These are phyloP conservation scores for Sphagnum tenellum DNA, from an alignment of 225 moss, liverwort and hornwort species.

Conservation along the genomic window DNA sequence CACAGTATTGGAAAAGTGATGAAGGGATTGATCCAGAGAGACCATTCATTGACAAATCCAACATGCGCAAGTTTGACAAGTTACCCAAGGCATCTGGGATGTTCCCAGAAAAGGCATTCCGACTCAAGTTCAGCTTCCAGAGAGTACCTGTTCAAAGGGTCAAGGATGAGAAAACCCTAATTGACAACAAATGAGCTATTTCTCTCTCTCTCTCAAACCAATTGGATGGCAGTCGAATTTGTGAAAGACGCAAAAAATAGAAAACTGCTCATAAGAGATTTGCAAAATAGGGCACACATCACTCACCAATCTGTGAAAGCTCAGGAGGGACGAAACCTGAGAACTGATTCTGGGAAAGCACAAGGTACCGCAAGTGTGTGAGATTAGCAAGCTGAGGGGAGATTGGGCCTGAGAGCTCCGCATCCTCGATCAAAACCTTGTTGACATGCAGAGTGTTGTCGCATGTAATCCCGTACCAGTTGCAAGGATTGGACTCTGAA, in stretches of 20 bases:
- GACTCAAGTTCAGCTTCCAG: slow-evolving; percentile 70
- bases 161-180: no score
- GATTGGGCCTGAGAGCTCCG: slow-evolving; percentile 37
- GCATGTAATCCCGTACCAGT: slow-evolving; percentile 37
- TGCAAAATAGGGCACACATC: not conserved
- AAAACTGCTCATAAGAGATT: no score
- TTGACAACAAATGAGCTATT: no score
- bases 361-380: slow-evolving; percentile 14
- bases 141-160: slow-evolving; percentile 26
- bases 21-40: slow-evolving; percentile 50
- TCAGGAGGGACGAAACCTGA: slow-evolving; percentile 24
- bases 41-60: slow-evolving; percentile 43
- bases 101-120: slow-evolving; percentile 46
- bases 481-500: slow-evolving; percentile 31
- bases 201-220: no score
- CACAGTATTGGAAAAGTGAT: slow-evolving; percentile 35
- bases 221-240: no score
- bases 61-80: slow-evolving; percentile 41
- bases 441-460: slow-evolving; percentile 25
- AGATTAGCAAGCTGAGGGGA: slow-evolving; percentile 38
- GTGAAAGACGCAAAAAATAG: no score
- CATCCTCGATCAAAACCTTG: slow-evolving; percentile 33
- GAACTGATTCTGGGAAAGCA: slow-evolving; percentile 25
- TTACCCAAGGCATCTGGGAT: slow-evolving; percentile 40
- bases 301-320: slow-evolving; percentile 43